Conservation (phyloP, 2,329 filamentous ascomycete genomes). For the Aspergillus calidoustus region DNA sequence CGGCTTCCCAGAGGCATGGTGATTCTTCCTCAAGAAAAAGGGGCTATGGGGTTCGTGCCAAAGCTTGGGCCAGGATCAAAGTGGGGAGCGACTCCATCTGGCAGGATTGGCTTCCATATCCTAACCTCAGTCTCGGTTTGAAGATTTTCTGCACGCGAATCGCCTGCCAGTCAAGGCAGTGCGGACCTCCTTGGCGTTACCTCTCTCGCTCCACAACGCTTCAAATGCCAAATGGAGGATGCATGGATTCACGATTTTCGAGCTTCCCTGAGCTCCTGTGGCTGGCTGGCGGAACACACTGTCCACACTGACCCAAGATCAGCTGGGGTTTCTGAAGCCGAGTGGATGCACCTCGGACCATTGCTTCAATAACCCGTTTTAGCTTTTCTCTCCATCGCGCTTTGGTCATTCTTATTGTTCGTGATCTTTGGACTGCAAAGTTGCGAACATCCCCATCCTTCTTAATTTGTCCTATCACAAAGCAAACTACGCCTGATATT, state of each 20-base stretch:
- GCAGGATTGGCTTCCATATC: slow-evolving; percentile 8
- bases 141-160: slow-evolving; percentile 6
- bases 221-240: not conserved
- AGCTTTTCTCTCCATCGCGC: slow-evolving; percentile 1
- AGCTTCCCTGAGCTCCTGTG: slow-evolving; percentile 12
- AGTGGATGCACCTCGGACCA: slow-evolving; percentile 2
- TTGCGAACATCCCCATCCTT: not conserved
- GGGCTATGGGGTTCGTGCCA: not conserved
- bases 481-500: not conserved
- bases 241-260: not conserved
- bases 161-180: slow-evolving; percentile 8
- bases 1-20: not conserved
- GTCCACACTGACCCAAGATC: slow-evolving; percentile 14
- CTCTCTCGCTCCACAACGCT: slow-evolving; percentile 1
- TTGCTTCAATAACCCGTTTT: slow-evolving; percentile 11
- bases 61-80: slow-evolving; percentile 5
- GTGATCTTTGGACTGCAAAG: slow-evolving; percentile 11
- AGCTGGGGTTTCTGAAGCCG: slow-evolving; percentile 5
- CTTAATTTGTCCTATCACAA: not conserved
- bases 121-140: slow-evolving; percentile 8
- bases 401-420: not conserved
- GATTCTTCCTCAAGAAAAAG: not conserved
- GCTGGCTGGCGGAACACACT: slow-evolving; percentile 23
- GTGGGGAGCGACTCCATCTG: slow-evolving; percentile 6
- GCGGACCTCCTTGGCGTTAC: slow-evolving; percentile 17